phyloP scores from a whole-genome alignment of 2,329 filamentous ascomycete species.

The Colletotrichum tofieldiae region DNA sequence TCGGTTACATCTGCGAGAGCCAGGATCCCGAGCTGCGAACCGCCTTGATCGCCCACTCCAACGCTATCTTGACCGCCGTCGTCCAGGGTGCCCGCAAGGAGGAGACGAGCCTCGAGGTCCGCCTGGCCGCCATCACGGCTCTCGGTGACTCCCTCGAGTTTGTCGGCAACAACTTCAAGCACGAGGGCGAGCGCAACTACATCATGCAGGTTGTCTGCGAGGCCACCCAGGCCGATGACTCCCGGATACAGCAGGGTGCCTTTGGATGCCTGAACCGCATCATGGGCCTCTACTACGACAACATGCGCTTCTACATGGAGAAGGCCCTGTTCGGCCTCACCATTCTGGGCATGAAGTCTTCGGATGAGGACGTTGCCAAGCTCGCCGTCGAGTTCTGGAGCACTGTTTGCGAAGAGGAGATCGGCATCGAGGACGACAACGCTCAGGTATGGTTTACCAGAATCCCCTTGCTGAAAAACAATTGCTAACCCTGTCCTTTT shows the following conservation, averaged over 20 bases:
- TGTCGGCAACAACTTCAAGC: conserved; percentile 98
- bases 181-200: conserved; percentile 99
- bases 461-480: not conserved
- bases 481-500: conserved; percentile 34
- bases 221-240: conserved; percentile 94
- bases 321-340: conserved; percentile 98
- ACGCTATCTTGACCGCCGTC: conserved; percentile 97
- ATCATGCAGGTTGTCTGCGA: conserved; percentile 99
- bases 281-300: conserved; percentile 99
- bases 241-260: conserved; percentile 92
- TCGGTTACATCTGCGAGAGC: conserved; percentile 98
- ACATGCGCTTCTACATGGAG: conserved; percentile 99
- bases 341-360: conserved; percentile 98
- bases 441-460: conserved; percentile 69
- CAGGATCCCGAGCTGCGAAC: conserved; percentile 90
- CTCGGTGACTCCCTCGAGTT: conserved; percentile 98
- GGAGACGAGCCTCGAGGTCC: conserved; percentile 91
- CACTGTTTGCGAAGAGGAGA: conserved; percentile 99
- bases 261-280: conserved; percentile 99
- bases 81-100: conserved; percentile 98
- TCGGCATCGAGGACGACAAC: conserved; percentile 98
- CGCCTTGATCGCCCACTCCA: conserved; percentile 88
- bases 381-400: conserved; percentile 99
- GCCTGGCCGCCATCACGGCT: conserved; percentile 92
- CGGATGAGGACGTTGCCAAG: conserved; percentile 98